Conservation (phyloP, 805 yeast species). For the Saturnispora quitensis region DNA sequence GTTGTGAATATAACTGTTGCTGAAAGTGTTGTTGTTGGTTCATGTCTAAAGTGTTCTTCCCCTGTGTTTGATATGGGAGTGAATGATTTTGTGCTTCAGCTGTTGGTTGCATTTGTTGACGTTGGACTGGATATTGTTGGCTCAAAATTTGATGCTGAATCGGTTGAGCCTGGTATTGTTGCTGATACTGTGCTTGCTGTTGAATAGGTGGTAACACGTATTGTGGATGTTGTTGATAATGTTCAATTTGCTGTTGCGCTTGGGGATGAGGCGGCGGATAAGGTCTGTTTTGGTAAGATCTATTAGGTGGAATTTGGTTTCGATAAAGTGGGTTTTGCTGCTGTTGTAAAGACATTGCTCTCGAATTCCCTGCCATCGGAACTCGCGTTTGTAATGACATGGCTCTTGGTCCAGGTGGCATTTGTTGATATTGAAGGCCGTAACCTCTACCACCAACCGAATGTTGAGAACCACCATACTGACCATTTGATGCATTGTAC, state of each 20-base stretch:
- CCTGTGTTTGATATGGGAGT: neutral
- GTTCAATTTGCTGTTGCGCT: neutral
- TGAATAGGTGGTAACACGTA: neutral
- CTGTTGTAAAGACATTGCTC: conserved; percentile 21
- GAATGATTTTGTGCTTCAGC: neutral
- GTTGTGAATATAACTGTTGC: neutral
- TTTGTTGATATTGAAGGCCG: neutral
- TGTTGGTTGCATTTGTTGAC: neutral
- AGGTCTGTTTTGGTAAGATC: neutral
- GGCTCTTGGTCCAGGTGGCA: conserved; percentile 8
- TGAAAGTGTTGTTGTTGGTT: neutral
- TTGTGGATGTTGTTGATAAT: neutral
- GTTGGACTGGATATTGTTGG: neutral
- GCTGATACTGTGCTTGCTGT: neutral
- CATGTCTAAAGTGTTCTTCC: neutral
- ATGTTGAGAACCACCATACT: neutral
- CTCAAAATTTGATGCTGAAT: neutral
- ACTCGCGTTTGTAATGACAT: conserved; percentile 13
- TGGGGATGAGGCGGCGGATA: neutral
- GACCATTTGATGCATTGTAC: neutral
- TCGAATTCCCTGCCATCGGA: conserved; percentile 15
- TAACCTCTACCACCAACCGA: neutral
- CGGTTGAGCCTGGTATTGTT: neutral
- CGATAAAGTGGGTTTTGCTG: neutral
- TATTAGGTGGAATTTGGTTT: neutral